Evolutionary conservation across 1,284 basidiomycete genomes (phyloP).

Genomic region (Apiotrichum porosum): DNA sequence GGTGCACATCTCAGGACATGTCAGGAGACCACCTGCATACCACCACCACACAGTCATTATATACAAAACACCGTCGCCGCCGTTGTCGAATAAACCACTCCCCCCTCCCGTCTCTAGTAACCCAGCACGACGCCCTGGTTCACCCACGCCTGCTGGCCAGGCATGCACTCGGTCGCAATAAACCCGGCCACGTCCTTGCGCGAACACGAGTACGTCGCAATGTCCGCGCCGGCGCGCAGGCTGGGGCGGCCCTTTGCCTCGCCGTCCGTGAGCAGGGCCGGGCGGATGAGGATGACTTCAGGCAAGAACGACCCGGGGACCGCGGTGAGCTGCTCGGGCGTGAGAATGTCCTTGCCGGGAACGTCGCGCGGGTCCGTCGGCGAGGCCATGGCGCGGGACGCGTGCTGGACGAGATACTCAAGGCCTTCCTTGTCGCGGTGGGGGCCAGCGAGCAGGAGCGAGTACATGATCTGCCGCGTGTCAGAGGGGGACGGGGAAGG

Average conservation of each 20-base stretch:
- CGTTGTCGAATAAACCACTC: no score
- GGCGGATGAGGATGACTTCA: conserved; percentile 26
- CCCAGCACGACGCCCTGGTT: conserved; percentile 26
- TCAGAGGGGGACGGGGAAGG: neutral
- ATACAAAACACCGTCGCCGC: no score
- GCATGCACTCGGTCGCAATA: conserved; percentile 21
- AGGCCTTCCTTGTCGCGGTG: conserved; percentile 30
- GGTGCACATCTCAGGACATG: no score
- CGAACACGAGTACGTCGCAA: conserved; percentile 14
- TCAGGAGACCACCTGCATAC: no score
- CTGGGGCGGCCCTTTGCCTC: conserved; percentile 4
- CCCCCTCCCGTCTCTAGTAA: conserved; percentile 9
- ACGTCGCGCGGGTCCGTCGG: neutral
- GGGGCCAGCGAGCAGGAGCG: conserved; percentile 17
- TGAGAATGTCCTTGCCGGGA: conserved; percentile 6
- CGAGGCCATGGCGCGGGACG: conserved; percentile 7
- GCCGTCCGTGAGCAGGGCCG: conserved; percentile 20
- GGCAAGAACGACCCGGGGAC: conserved; percentile 15
- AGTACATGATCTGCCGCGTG: conserved; percentile 20
- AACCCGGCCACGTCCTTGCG: conserved; percentile 23
- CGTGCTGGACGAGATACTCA: conserved; percentile 25
- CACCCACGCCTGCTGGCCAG: conserved; percentile 19
- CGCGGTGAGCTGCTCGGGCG: neutral
- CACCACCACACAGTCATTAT: no score
- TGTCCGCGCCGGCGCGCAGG: conserved; percentile 11